Evolutionary conservation across 495 filamentous ascomycete species (phyloP).

Genomic region (Lindgomyces ingoldianus): DNA sequence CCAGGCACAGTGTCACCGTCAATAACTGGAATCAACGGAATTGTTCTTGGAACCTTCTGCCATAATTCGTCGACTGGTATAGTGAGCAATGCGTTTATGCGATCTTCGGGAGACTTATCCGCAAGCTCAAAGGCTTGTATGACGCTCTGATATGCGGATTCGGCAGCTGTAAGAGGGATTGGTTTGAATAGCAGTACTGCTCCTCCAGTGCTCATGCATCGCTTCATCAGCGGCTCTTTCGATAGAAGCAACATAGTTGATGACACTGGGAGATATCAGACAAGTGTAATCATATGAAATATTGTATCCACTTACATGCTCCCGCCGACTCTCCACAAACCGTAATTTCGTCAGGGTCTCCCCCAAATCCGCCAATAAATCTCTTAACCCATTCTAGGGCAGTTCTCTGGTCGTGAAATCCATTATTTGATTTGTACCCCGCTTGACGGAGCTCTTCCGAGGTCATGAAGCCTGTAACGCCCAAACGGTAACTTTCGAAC

Average conservation of each 20-base stretch:
- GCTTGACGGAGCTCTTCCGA: conserved; percentile 36
- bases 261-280: conserved; percentile 35
- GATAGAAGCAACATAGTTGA: conserved; percentile 48
- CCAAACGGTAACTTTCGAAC: conserved; percentile 20
- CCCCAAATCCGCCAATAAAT: conserved; percentile 69
- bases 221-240: conserved; percentile 48
- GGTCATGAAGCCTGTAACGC: conserved; percentile 35
- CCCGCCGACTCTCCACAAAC: conserved; percentile 71
- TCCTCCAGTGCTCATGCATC: conserved; percentile 49
- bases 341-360: conserved; percentile 63
- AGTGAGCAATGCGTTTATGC: conserved; percentile 44
- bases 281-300: neutral
- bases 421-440: conserved; percentile 44
- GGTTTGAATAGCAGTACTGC: conserved; percentile 44
- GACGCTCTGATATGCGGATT: conserved; percentile 44
- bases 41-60: conserved; percentile 38
- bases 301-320: conserved; percentile 42
- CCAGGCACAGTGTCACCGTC: conserved; percentile 48
- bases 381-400: conserved; percentile 73
- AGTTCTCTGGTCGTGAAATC: conserved; percentile 66
- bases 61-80: conserved; percentile 46
- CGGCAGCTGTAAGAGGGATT: conserved; percentile 43
- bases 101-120: conserved; percentile 41
- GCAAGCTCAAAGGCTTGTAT: conserved; percentile 46
- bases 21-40: conserved; percentile 38